phyloP scores from a whole-genome alignment of 2,329 filamentous ascomycete genomes.

The Aphanocladium album region DNA sequence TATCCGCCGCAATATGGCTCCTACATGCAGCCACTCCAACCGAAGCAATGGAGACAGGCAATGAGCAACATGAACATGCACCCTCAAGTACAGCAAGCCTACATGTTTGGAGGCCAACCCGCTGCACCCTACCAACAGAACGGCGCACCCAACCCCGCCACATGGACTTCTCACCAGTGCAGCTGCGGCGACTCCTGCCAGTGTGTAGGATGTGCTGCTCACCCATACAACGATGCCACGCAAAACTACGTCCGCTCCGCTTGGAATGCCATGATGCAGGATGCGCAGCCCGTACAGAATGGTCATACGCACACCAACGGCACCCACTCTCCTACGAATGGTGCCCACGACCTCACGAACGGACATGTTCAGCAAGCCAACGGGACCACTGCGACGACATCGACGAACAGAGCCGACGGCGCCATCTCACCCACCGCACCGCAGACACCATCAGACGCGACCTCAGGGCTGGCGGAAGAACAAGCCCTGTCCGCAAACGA shows the following conservation, averaged over 20 bases:
- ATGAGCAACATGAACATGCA: constrained; percentile 36
- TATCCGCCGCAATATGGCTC: constrained; percentile 52
- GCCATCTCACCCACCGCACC: constrained; percentile 34
- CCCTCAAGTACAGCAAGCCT: constrained; percentile 25
- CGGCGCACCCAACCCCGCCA: constrained; percentile 17
- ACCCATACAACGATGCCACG: constrained; percentile 63
- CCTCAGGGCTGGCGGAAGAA: constrained; percentile 43
- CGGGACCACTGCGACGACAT: constrained; percentile 8
- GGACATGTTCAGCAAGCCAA: constrained; percentile 10
- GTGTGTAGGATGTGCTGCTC: constrained; percentile 63
- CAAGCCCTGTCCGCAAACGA: constrained; percentile 46
- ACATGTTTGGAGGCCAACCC: constrained; percentile 22
- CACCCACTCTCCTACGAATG: constrained; percentile 12
- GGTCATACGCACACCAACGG: constrained; percentile 1
- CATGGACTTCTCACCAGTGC: constrained; percentile 42
- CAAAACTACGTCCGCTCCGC: constrained; percentile 48
- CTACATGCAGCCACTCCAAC: constrained; percentile 50
- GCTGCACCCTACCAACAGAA: constrained; percentile 19
- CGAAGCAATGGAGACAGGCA: constrained; percentile 47
- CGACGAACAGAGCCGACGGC: constrained; percentile 22
- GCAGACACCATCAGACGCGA: constrained; percentile 44
- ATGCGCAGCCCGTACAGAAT: constrained; percentile 16
- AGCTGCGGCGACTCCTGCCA: constrained; percentile 61
- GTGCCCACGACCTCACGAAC: constrained; percentile 16
- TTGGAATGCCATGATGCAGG: constrained; percentile 36